Evolutionary conservation across 345 rosid genomes (phyloP).

Genomic region (Syzygium jambos): DNA sequence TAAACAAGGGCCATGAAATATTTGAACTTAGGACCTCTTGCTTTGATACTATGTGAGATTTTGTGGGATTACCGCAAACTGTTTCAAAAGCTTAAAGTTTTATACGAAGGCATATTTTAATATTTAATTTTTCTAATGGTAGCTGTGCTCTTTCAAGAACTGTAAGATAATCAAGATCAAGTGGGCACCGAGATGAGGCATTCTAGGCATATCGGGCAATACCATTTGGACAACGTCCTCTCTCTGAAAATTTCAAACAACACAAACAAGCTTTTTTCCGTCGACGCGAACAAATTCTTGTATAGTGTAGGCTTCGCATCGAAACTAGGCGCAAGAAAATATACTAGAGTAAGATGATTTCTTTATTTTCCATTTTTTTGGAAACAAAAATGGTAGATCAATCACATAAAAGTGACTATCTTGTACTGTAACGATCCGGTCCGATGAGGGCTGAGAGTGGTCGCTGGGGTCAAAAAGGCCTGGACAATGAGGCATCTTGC

Average conservation of each 20-base stretch:
- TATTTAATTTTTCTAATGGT: too few species aligned
- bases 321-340: not conserved
- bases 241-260: not conserved
- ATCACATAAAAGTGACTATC: not conserved
- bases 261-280: not conserved
- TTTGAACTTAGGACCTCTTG: too few species aligned
- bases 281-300: not conserved
- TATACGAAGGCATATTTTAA: too few species aligned
- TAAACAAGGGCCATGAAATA: too few species aligned
- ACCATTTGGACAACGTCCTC: not conserved
- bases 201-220: not conserved
- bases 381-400: not conserved
- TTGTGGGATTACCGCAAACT: too few species aligned
- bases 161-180: slow-evolving; percentile 7
- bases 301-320: not conserved
- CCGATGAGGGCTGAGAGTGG: too few species aligned
- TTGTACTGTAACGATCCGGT: too few species aligned
- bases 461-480: too few species aligned
- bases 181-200: slow-evolving; percentile 24
- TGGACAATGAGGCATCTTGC: too few species aligned
- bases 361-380: not conserved
- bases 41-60: too few species aligned
- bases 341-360: not conserved
- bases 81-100: too few species aligned
- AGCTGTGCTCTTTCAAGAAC: slow-evolving; percentile 25